Conservation (phyloP, 2,329 filamentous ascomycete genomes). For the Alternaria atra region DNA sequence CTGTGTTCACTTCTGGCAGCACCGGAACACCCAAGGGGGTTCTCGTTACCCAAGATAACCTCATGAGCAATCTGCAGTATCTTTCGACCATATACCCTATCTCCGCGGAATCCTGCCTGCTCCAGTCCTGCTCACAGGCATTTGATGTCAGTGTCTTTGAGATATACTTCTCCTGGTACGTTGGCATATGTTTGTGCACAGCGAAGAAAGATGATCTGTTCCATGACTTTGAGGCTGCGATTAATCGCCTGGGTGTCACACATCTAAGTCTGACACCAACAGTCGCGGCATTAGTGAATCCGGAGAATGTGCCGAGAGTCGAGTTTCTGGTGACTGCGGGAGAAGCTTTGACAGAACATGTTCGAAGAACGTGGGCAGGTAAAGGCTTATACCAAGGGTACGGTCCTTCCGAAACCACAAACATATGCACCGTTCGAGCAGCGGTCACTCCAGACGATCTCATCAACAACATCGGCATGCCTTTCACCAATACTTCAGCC, state of each 20-base stretch:
- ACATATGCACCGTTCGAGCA: conserved; percentile 80
- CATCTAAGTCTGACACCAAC: conserved; percentile 89
- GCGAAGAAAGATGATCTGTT: conserved; percentile 78
- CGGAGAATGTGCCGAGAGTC: conserved; percentile 73
- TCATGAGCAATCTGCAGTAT: conserved; percentile 77
- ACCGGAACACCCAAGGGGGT: conserved; percentile 85
- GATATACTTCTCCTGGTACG: conserved; percentile 84
- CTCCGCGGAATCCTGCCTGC: conserved; percentile 63
- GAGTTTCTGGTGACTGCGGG: conserved; percentile 82
- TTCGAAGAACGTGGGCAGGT: conserved; percentile 74
- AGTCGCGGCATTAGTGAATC: conserved; percentile 77
- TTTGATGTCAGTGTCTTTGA: conserved; percentile 92
- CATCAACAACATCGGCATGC: conserved; percentile 78
- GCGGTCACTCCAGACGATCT: conserved; percentile 66
- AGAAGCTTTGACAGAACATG: conserved; percentile 77
- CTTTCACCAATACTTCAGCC: conserved; percentile 78
- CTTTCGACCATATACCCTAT: conserved; percentile 73
- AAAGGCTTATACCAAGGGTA: conserved; percentile 78
- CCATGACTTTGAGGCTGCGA: conserved; percentile 72
- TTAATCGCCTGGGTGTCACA: conserved; percentile 71
- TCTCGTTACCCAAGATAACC: conserved; percentile 76
- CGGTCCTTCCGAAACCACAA: conserved; percentile 85
- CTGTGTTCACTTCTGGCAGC: conserved; percentile 84
- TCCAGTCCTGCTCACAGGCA: conserved; percentile 84
- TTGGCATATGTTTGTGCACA: conserved; percentile 80